A percentile compares a stretch with the other conserved stretches of the same genome.
Conservation (phyloP, 306 rosid species). For the Biancaea sappan region DNA sequence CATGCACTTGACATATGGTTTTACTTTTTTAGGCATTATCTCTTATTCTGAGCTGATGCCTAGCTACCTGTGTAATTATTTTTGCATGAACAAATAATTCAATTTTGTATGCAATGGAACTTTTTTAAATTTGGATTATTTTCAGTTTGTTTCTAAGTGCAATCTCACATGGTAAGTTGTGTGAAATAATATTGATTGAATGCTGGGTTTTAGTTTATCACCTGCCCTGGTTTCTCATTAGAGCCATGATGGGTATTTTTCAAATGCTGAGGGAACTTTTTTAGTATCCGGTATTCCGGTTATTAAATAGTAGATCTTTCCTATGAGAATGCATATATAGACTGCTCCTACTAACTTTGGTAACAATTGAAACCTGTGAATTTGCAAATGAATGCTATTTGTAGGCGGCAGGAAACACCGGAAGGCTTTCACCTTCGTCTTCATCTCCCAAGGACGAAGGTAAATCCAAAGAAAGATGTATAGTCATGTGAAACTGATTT, state of each 20-base stretch:
- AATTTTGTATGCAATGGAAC: neutral
- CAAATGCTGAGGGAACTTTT: neutral
- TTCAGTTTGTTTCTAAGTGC: neutral
- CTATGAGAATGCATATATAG: constrained; percentile 1
- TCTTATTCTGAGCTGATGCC: too few relatives aligned
- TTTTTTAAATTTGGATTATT: neutral
- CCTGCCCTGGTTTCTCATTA: constrained; percentile 8
- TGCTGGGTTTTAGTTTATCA: neutral
- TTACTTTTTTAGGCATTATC: neutral
- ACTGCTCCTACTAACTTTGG: constrained; percentile 9
- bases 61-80: neutral
- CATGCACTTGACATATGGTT: neutral
- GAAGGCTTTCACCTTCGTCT: constrained; percentile 29
- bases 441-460: constrained; percentile 58
- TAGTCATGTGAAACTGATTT: constrained; percentile 77
- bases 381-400: constrained; percentile 30
- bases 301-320: constrained; percentile 4
- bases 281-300: neutral
- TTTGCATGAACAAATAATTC: neutral
- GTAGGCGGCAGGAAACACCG: constrained; percentile 66
- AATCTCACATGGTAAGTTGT: neutral
- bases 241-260: constrained; percentile 11
- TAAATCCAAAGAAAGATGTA: constrained; percentile 82
- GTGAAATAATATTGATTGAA: neutral
- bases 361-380: neutral